Base-by-base conservation (phyloP, 176 grass and related monocot genomes). In the Paspalum vaginatum region DNA sequence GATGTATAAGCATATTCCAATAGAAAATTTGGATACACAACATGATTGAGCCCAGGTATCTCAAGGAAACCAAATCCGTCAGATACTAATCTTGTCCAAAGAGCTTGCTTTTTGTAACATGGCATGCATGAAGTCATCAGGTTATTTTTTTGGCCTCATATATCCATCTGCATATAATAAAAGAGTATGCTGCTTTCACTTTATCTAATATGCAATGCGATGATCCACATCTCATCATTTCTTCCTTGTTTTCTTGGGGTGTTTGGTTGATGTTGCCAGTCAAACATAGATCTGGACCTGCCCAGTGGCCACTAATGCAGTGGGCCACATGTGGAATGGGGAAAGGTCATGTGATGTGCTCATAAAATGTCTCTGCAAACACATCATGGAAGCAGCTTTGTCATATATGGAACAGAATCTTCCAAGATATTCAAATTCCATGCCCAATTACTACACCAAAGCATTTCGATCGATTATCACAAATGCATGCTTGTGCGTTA, bases 221-320 rank as follows among this genome's bases (percentile, higher is more conserved):
- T 69, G 64, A 70, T 60, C 70, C 18, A 26, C 49, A 68, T 68
- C 17, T 68, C 42, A 61, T 78, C 55, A 70, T 65, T 48, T 75
- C 45, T 70, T 45, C 27, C 14, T 48, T 69, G 41, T 24, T 79
- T 68, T 65, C 6, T 16, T 51, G 20, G 25, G 32, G 39, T 80
- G 64, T 82, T 76, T 43, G 68, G 77, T 58, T 60, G 60, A 48
- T 89, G 26, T 56, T 79, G 12, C 38, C 81, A 78, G 91, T 90
- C 91, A 90, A 91, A 92, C 75, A 45, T 65, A 90, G 84, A 94
- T 94, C 87, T 85, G 70, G 78, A 90, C 77, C 85, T 83, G 64
- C 47, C 83, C 47, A 72, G 56, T 72, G 66, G 83, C 56, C 81
- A 83, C 85, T 72, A 85, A 85, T 74, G 85, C 79, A 81, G 72